Percentiles rank a stretch among this genome's conserved stretches.
These are phyloP conservation scores for Suillus cothurnatus DNA, from an alignment of 768 basidiomycete species.

Conservation along the genomic window DNA sequence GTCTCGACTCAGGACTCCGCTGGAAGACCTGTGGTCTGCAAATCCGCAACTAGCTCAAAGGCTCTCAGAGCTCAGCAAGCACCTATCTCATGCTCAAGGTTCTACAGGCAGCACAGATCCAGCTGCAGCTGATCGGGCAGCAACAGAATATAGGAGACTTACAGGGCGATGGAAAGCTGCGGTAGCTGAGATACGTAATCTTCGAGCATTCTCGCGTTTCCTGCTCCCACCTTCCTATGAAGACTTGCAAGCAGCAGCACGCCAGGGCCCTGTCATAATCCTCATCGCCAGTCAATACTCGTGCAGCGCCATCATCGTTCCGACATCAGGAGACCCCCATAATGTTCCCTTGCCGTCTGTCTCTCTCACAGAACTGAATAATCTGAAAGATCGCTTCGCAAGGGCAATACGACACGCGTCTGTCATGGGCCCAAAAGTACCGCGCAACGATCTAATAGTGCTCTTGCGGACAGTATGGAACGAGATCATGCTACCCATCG, in stretches of 20 bases:
- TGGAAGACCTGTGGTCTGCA: too few relatives aligned
- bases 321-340: background rate
- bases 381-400: conserved; percentile 14
- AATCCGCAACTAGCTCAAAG: too few relatives aligned
- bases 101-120: background rate
- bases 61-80: too few relatives aligned
- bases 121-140: conserved; percentile 1
- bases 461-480: conserved; percentile 8
- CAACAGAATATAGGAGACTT: conserved; percentile 14
- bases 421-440: conserved; percentile 17
- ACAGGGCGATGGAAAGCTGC: conserved; percentile 6
- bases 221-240: conserved; percentile 16
- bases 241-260: conserved; percentile 19
- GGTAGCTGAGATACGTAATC: conserved; percentile 12
- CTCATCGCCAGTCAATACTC: conserved; percentile 17
- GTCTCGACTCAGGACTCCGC: too few relatives aligned
- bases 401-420: conserved; percentile 10
- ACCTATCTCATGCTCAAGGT: background rate
- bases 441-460: conserved; percentile 1
- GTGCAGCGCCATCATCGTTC: conserved; percentile 19
- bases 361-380: conserved; percentile 16
- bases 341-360: conserved; percentile 22
- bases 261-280: conserved; percentile 21
- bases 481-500: conserved; percentile 1
- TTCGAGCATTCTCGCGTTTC: conserved; percentile 19